phyloP scores from a whole-genome alignment of 2,329 filamentous ascomycete genomes.

The Fusarium humuli region DNA sequence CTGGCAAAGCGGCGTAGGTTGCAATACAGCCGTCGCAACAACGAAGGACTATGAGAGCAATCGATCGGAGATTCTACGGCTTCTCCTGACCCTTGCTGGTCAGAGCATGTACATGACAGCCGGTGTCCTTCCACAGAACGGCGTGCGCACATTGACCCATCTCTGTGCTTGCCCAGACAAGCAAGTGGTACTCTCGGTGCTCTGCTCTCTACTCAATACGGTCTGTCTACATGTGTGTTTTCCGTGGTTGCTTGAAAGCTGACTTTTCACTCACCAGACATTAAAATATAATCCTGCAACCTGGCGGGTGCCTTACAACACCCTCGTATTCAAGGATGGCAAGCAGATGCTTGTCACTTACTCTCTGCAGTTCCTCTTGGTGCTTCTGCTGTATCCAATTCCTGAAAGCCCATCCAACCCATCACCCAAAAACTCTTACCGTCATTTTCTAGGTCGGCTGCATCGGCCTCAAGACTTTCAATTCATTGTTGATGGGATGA shows the following conservation, averaged over 20 bases:
- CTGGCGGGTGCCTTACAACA: conserved; percentile 95
- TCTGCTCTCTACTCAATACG: conserved; percentile 95
- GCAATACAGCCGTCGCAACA: conserved; percentile 87
- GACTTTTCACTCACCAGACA: conserved; percentile 64
- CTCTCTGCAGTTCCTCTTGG: conserved; percentile 88
- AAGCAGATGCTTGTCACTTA: conserved; percentile 93
- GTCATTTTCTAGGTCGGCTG: conserved; percentile 89
- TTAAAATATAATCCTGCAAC: conserved; percentile 95
- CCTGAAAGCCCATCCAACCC: conserved; percentile 76
- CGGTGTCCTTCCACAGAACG: conserved; percentile 81
- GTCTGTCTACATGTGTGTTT: conserved; percentile 60
- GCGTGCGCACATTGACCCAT: conserved; percentile 87
- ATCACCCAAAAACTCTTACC: conserved; percentile 88
- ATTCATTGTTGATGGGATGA: conserved; percentile 96
- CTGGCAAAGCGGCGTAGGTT: conserved; percentile 98
- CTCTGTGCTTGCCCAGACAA: conserved; percentile 90
- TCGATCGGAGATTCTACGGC: conserved; percentile 86
- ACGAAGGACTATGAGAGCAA: conserved; percentile 95
- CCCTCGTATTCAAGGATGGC: conserved; percentile 89
- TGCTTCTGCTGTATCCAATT: conserved; percentile 86
- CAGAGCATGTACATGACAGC: conserved; percentile 94
- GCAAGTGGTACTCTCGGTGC: conserved; percentile 86
- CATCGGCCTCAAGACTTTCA: conserved; percentile 97
- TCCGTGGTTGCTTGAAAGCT: background rate
- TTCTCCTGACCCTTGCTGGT: conserved; percentile 87